A percentile compares a stretch with the other conserved stretches of the same genome.
phyloP scores from a whole-genome alignment of 1,284 basidiomycete genomes.

The Ceratorhiza oryzae-sativae region DNA sequence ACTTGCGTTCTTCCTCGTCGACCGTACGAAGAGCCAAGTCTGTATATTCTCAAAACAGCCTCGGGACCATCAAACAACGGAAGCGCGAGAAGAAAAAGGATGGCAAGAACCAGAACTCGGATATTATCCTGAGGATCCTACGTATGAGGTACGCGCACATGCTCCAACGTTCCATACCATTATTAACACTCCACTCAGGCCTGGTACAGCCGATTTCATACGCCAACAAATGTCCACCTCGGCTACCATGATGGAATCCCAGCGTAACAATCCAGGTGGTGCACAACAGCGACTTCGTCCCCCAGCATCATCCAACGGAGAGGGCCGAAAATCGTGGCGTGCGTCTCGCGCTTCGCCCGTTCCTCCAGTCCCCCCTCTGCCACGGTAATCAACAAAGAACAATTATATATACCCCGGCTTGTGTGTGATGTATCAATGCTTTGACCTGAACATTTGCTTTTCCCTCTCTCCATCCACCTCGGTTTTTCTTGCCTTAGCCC shows the following conservation, averaged over 20 bases:
- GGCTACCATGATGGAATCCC: conserved; percentile 32
- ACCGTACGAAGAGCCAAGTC: conserved; percentile 89
- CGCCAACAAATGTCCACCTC: conserved; percentile 33
- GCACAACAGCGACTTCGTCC: conserved; percentile 27
- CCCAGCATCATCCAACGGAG: conserved; percentile 22
- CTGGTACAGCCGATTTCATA: conserved; percentile 32
- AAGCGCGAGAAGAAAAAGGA: conserved; percentile 92
- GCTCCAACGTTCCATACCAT: too few relatives aligned
- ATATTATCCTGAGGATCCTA: conserved; percentile 91
- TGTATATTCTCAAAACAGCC: conserved; percentile 85
- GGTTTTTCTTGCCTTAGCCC: conserved; percentile 6
- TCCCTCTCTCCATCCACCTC: background rate
- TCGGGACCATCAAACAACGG: conserved; percentile 94
- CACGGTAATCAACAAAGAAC: conserved; percentile 9
- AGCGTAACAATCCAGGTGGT: conserved; percentile 5
- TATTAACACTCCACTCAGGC: background rate
- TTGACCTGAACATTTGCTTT: conserved; percentile 18
- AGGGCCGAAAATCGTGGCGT: conserved; percentile 28
- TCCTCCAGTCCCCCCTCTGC: conserved; percentile 36
- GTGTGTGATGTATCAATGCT: conserved; percentile 21
- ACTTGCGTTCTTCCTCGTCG: conserved; percentile 68
- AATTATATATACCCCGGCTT: conserved; percentile 1
- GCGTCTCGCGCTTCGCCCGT: conserved; percentile 34
- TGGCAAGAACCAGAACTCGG: conserved; percentile 68
- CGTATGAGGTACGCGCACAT: conserved; percentile 78